These are phyloP conservation scores for Ceratobasidium papillatum DNA, from an alignment of 1,284 basidiomycete species.

Conservation along the genomic window DNA sequence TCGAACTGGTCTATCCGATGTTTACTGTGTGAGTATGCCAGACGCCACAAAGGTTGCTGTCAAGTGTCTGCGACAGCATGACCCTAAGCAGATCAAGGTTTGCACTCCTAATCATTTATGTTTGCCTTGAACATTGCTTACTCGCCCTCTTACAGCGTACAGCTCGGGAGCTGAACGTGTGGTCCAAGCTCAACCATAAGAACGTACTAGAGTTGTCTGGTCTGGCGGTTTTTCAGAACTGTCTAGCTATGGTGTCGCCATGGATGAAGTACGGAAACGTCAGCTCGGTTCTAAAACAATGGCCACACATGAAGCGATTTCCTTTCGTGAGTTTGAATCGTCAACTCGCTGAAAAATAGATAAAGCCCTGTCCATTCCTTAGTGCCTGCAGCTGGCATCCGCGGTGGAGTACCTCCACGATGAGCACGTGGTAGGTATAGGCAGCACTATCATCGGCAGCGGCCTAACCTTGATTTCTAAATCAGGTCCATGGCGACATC, in stretches of 20 bases:
- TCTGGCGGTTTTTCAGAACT: neutral
- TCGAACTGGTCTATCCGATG: neutral
- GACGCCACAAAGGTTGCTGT: no score
- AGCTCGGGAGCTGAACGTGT: neutral
- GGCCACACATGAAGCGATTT: neutral
- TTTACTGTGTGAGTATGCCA: neutral
- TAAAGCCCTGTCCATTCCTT: no score
- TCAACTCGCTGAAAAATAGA: neutral
- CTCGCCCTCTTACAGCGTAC: neutral
- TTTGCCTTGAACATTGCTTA: no score
- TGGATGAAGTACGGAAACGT: constrained; percentile 4
- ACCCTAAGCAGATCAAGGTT: no score
- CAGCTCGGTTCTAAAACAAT: neutral
- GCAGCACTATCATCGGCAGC: no score
- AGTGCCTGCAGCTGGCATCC: neutral
- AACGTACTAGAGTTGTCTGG: neutral
- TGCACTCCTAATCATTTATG: no score
- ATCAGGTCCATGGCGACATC: constrained; percentile 5
- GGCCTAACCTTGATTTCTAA: no score
- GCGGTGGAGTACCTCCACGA: neutral
- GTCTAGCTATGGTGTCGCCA: constrained; percentile 9
- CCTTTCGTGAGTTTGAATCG: neutral
- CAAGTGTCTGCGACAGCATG: no score
- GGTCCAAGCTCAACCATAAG: neutral
- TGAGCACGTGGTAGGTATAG: neutral